phyloP scores from a whole-genome alignment of 305 asterid species.

The Solanum hybrid region DNA sequence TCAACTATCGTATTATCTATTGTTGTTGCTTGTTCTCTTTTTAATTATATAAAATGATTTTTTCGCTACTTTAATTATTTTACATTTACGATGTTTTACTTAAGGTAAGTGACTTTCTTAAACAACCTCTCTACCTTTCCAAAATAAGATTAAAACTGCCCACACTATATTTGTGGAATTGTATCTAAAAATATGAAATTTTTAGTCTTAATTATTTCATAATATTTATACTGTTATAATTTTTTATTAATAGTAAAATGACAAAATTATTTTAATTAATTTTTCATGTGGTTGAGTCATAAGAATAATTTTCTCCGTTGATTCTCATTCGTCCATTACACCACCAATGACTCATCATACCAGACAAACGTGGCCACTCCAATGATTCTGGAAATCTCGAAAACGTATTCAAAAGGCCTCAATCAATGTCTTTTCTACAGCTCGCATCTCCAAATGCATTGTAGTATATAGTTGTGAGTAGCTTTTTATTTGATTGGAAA shows the following conservation, averaged over 20 bases:
- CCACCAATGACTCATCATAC: background rate
- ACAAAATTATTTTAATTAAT: too few species aligned
- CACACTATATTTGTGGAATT: too few species aligned
- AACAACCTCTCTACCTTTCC: background rate
- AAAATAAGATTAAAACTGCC: background rate
- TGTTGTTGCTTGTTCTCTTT: background rate
- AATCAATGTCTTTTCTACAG: background rate
- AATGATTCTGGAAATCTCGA: background rate
- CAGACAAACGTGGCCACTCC: background rate
- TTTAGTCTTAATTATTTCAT: background rate
- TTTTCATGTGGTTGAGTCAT: background rate
- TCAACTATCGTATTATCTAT: background rate
- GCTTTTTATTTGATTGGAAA: background rate
- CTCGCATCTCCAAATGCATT: background rate
- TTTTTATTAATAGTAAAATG: background rate
- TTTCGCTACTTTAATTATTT: background rate
- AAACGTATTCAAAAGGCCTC: background rate
- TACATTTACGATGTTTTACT: background rate
- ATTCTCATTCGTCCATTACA: background rate
- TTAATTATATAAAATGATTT: background rate
- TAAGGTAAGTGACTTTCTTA: background rate
- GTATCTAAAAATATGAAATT: background rate
- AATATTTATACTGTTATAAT: background rate
- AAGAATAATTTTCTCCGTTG: background rate
- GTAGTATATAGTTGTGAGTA: background rate